These are phyloP conservation scores for Penicillium sp. DNA, from an alignment of 2,329 filamentous ascomycete genomes.

Conservation along the genomic window DNA sequence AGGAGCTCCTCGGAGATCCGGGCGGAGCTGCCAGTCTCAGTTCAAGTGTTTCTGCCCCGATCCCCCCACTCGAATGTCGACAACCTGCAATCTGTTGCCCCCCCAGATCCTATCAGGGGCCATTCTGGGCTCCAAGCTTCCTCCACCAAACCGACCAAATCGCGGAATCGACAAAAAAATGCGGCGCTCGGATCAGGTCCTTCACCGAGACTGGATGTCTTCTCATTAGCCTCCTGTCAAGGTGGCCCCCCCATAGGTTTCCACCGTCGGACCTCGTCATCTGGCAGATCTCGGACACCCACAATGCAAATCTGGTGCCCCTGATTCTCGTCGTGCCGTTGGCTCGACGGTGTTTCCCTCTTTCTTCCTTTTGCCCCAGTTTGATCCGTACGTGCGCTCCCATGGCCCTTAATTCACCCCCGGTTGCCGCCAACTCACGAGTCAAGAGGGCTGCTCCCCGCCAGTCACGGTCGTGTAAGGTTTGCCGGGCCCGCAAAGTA, in stretches of 20 bases:
- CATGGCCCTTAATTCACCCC: slow-evolving; percentile 18
- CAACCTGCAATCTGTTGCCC: too few relatives aligned
- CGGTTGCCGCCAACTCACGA: slow-evolving; percentile 16
- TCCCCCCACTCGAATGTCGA: too few relatives aligned
- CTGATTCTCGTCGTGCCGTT: slow-evolving; percentile 25
- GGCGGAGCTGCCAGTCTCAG: slow-evolving; percentile 6
- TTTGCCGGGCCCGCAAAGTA: slow-evolving; percentile 35
- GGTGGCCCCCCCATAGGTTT: slow-evolving; percentile 5
- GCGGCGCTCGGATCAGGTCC: not conserved
- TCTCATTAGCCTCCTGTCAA: not conserved
- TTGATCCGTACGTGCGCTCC: slow-evolving; percentile 2
- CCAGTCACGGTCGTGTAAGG: slow-evolving; percentile 35
- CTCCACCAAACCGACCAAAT: not conserved
- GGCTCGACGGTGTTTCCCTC: slow-evolving; percentile 16
- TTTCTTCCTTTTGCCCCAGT: slow-evolving; percentile 8
- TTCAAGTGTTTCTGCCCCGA: too few relatives aligned
- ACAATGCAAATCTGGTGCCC: slow-evolving; percentile 25
- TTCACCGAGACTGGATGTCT: too few relatives aligned
- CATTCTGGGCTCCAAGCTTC: not conserved
- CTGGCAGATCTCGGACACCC: slow-evolving; percentile 26
- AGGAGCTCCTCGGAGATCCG: not conserved
- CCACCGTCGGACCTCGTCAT: slow-evolving; percentile 3
- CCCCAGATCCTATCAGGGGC: slow-evolving; percentile 9
- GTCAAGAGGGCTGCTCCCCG: slow-evolving; percentile 25
- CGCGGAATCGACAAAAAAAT: not conserved